Base-by-base conservation (phyloP, 192 early-diverging fungal genomes). In the Spizellomyces sp. region DNA sequence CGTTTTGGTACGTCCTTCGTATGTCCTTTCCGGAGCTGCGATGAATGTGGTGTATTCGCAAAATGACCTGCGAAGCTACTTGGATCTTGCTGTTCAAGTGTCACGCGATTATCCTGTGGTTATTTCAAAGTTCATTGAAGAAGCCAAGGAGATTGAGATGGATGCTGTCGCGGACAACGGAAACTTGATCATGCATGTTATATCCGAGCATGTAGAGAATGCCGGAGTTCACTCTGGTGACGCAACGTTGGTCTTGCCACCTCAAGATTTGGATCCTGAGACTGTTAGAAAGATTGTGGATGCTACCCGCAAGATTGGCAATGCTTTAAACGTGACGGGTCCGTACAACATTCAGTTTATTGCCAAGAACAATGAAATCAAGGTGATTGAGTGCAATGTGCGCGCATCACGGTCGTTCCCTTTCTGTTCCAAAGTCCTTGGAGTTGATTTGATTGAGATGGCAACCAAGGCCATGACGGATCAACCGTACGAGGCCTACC, bases 301-400 rank as follows among this genome's bases (percentile, higher is more conserved):
- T 55, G 95, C 95, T 8, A 96, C 96, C 8, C 85, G 89, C 45
- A 96, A 96, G 70, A 94, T 99, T 66, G 97, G 88, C 36, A 86
- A 89, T 74, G 95, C 95, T 15, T 82, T 99, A 56, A 92, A 97
- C 61, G 91, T 98, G 15, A 99, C 97, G n/a, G 96, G 96, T 19
- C 96, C 95, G 17, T 93, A 85, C 87, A 99, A 99, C 84, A 99
- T 99, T 78, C 96, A 99, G 83, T 95, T 99, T 74, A 97, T 99
- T 84, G 95, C 94, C 78, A 99, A 98, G 87, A 92, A 99, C 83
- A 96, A 96, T 76, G 95, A 98, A 79, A 94, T 99, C 84, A 99
- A 99, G 87, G 93, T 99, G 62, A 99, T 99, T 75, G 97, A 99
- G 79, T 99, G 97, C 82, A 99, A 99, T 73, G 88, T 99, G 46